Conservation (phyloP, 2,329 filamentous ascomycete species). For the Colletotrichum nymphaeae region DNA sequence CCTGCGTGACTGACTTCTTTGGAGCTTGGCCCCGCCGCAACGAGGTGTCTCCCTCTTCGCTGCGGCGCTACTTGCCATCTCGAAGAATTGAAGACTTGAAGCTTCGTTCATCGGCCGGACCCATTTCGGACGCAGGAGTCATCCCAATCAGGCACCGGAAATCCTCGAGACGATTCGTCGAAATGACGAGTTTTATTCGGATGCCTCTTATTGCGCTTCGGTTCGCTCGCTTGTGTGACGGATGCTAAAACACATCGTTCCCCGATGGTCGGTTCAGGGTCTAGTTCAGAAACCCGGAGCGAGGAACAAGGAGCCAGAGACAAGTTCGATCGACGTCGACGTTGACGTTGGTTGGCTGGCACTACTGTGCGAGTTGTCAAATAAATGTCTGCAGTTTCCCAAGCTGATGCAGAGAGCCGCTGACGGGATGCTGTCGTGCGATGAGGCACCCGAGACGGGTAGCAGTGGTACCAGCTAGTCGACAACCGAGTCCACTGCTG, state of each 20-base stretch:
- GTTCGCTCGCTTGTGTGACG: neutral
- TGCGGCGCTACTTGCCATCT: neutral
- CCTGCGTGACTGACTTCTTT: slow-evolving; percentile 2
- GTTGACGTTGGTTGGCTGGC: neutral
- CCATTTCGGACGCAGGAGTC: neutral
- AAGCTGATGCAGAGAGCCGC: slow-evolving; percentile 1
- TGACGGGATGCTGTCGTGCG: neutral
- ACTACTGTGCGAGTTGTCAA: slow-evolving; percentile 26
- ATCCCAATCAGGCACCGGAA: neutral
- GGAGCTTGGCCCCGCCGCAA: slow-evolving; percentile 23
- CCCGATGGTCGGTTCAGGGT: neutral
- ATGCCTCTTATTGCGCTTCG: neutral
- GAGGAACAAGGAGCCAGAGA: neutral
- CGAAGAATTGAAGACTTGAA: neutral
- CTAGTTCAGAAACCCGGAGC: neutral
- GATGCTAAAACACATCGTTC: neutral
- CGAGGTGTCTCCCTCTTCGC: slow-evolving; percentile 3
- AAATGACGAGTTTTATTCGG: neutral
- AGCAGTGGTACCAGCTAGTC: neutral
- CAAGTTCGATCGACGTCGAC: slow-evolving; percentile 2
- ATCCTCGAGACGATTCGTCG: neutral
- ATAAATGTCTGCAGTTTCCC: slow-evolving; percentile 15
- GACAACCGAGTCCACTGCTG: neutral
- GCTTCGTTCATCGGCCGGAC: slow-evolving; percentile 20
- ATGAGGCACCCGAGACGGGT: neutral